Evolutionary conservation across 495 filamentous ascomycete species (phyloP), one percentile per base, ranked within the genome.

Genomic region (Articulospora tetracladia): DNA sequence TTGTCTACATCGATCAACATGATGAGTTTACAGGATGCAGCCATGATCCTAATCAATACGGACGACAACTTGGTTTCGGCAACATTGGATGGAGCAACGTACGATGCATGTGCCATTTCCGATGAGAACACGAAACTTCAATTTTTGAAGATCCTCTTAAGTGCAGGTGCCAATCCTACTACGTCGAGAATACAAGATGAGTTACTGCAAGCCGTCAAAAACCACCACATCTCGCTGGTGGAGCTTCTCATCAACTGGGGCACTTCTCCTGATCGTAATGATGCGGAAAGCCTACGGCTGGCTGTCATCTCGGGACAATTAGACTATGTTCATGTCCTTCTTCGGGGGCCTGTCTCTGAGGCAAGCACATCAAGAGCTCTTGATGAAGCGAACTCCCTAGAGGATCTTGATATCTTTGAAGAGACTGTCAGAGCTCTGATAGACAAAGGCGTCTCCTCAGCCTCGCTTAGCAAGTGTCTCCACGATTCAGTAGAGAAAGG

Each of bases 401-500:
- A 52, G 13, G 49, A 52, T 26, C 49, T 25, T 26, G 49, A 52
- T 11, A 52, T n/a, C 15, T 52, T 52, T 26, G 49, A 52, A n/a
- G 49, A 52, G 25, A 52, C 25, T 1, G 49, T 52, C 22, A 52
- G n/a, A 26, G n/a, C 22, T 52, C 49, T 52, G 13, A 17, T 52
- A 10, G 49, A 52, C 12, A 52, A 52, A 52, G 49, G 22, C n/a
- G 49, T 52, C n/a, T 26, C 49, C 22, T 10, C 23, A 26, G 24
- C 20, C 26, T 52, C 49, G 13, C 0, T 52, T 23, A 52, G 49
- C 49, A 52, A 52, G 25, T 52, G 49, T 52, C 49, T 52, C 17
- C 25, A 17, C n/a, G 49, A 52, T n/a, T 52, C 49, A 4, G 49
- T 52, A 11, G 49, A 52, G 20, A 52, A 27, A 52, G 49, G 49